Evolutionary conservation across 495 filamentous ascomycete genomes (phyloP).

Genomic region (Pyrenula aspistea): DNA sequence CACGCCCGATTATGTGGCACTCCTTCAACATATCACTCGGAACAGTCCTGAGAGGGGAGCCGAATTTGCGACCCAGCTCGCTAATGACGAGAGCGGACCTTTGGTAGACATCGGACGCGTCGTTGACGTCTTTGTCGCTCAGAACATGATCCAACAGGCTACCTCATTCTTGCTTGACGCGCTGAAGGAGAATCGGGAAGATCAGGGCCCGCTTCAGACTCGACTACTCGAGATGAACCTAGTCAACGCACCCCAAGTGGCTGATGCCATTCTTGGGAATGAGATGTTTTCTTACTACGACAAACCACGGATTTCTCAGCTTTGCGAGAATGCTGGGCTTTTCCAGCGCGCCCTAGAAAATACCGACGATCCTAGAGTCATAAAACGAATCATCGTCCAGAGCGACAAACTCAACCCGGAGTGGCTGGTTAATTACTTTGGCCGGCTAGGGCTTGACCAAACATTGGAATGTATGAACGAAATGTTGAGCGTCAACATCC

Average conservation of each 20-base stretch:
- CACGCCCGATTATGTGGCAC: constrained; percentile 78
- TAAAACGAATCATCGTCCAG: constrained; percentile 79
- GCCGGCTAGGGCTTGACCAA: constrained; percentile 85
- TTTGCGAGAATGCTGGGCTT: constrained; percentile 86
- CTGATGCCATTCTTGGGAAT: constrained; percentile 92
- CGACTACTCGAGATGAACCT: constrained; percentile 97
- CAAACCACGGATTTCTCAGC: constrained; percentile 67
- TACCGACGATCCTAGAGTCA: constrained; percentile 75
- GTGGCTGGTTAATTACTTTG: constrained; percentile 87
- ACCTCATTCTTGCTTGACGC: constrained; percentile 95
- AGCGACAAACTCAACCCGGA: constrained; percentile 75
- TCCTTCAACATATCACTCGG: constrained; percentile 85
- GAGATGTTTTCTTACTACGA: constrained; percentile 98
- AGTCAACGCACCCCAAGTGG: constrained; percentile 89
- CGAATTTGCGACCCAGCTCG: constrained; percentile 82
- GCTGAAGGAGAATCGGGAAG: constrained; percentile 84
- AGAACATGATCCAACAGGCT: constrained; percentile 94
- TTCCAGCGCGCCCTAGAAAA: constrained; percentile 87
- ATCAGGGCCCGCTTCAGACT: constrained; percentile 88
- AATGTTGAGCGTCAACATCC: constrained; percentile 92
- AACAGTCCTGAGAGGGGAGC: constrained; percentile 89
- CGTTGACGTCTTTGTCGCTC: constrained; percentile 92
- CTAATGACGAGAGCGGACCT: constrained; percentile 71
- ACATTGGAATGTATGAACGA: constrained; percentile 88
- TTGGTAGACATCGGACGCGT: constrained; percentile 90